phyloP scores from a whole-genome alignment of 129 eudicot genomes.

The Flaveria ramosissima region DNA sequence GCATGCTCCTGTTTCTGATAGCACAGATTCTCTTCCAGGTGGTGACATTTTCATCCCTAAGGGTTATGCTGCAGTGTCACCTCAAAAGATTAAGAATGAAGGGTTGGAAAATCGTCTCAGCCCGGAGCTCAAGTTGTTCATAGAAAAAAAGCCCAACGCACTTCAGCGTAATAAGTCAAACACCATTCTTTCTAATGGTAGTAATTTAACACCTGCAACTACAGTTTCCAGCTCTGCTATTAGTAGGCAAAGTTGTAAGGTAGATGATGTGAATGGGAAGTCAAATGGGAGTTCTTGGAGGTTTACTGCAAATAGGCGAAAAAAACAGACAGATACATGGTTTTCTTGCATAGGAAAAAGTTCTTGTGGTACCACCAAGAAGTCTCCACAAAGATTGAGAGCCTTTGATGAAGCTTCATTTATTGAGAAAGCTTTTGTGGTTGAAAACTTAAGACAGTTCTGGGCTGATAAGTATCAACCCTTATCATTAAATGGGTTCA shows the following conservation, averaged over 20 bases:
- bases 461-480: conserved; percentile 91
- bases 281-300: conserved; percentile 52
- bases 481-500: conserved; percentile 58
- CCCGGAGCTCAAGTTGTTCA: conserved; percentile 31
- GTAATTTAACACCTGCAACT: conserved; percentile 13
- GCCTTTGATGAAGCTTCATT: conserved; percentile 73
- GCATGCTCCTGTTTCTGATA: conserved; percentile 37
- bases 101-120: conserved; percentile 31
- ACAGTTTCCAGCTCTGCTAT: conserved; percentile 43
- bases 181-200: conserved; percentile 29
- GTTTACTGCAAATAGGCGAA: conserved; percentile 58
- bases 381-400: conserved; percentile 59
- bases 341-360: conserved; percentile 70
- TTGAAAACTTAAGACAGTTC: conserved; percentile 64
- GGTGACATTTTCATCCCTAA: conserved; percentile 74
- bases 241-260: conserved; percentile 65
- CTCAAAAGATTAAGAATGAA: conserved; percentile 39
- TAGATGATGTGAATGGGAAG: conserved; percentile 56
- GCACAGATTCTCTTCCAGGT: conserved; percentile 65
- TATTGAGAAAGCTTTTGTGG: conserved; percentile 73
- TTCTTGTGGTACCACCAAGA: conserved; percentile 51
- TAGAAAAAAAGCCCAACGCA: conserved; percentile 31
- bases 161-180: conserved; percentile 31
- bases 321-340: conserved; percentile 62
- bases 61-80: conserved; percentile 36